phyloP scores from a whole-genome alignment of 1,284 basidiomycete genomes.

The Sanghuangporus baumii region DNA sequence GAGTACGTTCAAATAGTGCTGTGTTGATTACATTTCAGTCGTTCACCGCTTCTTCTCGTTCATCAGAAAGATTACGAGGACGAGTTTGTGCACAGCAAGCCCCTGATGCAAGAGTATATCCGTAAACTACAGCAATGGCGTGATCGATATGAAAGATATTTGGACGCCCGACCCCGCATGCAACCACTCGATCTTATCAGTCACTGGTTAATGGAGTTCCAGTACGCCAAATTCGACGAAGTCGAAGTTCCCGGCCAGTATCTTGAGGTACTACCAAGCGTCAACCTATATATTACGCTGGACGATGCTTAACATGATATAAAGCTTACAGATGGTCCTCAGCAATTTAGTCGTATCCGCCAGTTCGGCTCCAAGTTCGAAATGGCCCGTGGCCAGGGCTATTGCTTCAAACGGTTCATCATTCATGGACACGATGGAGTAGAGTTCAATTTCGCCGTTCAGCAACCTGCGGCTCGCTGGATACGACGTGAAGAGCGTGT shows the following conservation, averaged over 20 bases:
- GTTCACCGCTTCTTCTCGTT: conserved; percentile 10
- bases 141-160: conserved; percentile 81
- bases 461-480: conserved; percentile 83
- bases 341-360: conserved; percentile 87
- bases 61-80: conserved; percentile 83
- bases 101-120: conserved; percentile 85
- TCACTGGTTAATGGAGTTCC: conserved; percentile 96
- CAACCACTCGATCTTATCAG: conserved; percentile 89
- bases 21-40: background rate
- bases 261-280: conserved; percentile 61
- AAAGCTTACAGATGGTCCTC: conserved; percentile 88
- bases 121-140: conserved; percentile 89
- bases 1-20: conserved; percentile 36
- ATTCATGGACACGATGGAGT: conserved; percentile 93
- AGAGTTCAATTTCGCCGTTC: conserved; percentile 85
- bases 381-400: conserved; percentile 79
- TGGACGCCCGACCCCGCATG: conserved; percentile 79
- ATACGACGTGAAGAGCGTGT: conserved; percentile 92
- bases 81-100: conserved; percentile 83
- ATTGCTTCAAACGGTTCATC: conserved; percentile 87
- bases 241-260: conserved; percentile 99
- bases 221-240: conserved; percentile 96
- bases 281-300: conserved; percentile 8
- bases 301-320: conserved; percentile 1
- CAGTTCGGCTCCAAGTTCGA: conserved; percentile 92